Percentiles rank a stretch among this genome's conserved stretches.
Evolutionary conservation across 2,329 filamentous ascomycete species (phyloP).

Genomic region (Fusarium heterosporum): DNA sequence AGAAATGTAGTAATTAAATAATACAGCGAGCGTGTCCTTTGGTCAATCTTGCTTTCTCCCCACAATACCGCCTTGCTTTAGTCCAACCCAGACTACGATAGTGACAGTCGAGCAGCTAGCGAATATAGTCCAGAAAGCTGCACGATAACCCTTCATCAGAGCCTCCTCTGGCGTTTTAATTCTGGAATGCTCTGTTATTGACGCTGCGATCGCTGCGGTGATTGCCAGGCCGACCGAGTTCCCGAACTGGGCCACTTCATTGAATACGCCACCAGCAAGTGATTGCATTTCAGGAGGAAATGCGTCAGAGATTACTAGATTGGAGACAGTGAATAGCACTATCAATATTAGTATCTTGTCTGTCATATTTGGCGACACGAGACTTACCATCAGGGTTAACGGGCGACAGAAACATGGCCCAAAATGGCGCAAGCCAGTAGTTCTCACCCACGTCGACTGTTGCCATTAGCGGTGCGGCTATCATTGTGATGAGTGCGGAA

Average conservation of each 20-base stretch:
- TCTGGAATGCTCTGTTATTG: conserved; percentile 56
- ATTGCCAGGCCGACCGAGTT: conserved; percentile 64
- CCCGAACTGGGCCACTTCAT: conserved; percentile 68
- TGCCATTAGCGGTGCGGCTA: conserved; percentile 67
- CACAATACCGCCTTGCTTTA: conserved; percentile 61
- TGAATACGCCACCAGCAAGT: conserved; percentile 70
- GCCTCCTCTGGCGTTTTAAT: conserved; percentile 45
- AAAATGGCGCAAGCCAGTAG: conserved; percentile 63
- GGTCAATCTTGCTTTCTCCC: conserved; percentile 59
- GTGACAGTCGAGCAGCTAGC: conserved; percentile 54
- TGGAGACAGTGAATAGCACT: conserved; percentile 67
- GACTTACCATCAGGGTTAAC: conserved; percentile 56
- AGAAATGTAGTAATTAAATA: neutral
- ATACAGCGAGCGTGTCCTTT: too few species aligned
- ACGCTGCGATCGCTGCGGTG: conserved; percentile 60
- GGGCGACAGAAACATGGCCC: conserved; percentile 59
- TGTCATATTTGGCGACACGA: rapidly evolving
- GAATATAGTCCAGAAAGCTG: conserved; percentile 66
- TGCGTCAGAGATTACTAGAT: conserved; percentile 65
- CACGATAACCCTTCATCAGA: conserved; percentile 64
- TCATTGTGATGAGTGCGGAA: conserved; percentile 57
- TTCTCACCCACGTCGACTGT: conserved; percentile 58
- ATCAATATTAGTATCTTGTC: neutral
- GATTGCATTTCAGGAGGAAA: conserved; percentile 67
- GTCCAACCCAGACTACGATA: conserved; percentile 52